Evolutionary conservation across 441 rosid species (phyloP), one percentile per base, ranked within the genome.

Genomic region (Adansonia rubrostipa): DNA sequence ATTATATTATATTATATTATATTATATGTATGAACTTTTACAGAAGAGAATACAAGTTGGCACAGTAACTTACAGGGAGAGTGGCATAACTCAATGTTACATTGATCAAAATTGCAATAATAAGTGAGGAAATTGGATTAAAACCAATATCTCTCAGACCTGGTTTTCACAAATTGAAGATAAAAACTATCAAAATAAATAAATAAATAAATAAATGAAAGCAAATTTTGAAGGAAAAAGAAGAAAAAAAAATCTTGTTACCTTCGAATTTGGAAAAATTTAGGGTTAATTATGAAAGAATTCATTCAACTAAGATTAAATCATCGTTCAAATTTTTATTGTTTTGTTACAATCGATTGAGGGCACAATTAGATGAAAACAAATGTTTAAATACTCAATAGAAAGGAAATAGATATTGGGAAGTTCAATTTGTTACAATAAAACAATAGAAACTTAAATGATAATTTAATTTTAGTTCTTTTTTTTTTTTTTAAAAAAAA

Each of bases 131-230:
- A 15, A 92, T 48, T 65, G 77, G 56, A 80, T 85, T 90, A 83
- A 95, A 91, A 71, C 98, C 94, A 40, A 93, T 76, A 54, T 84
- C 81, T 45, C 86, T 85, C 73, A 91, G 3, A 20, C 94, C 97
- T 91, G 88, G 50, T 45, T 62, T 36, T 19, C 6, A 53, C 42
- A 3, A 10, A 14, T 17, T 15, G n/a, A 17, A 6, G 9, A 28
- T 62, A 14, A 63, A 14, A 0, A 13, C 14, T 63, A 33, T 63
- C 45, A 5, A 63, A 60, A 57, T 36, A 20, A 36, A 40, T 62
- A 62, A 22, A 45, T 45, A 47, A 50, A 24, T 10, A 61, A 24
- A 64, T 47, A 9, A 64, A 6, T 28, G 24, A 47, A 11, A 19
- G 8, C 14, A 22, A 71, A 28, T 72, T 24, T 24, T 24, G 6